Evolutionary conservation across 1,284 basidiomycete species (phyloP).

Genomic region (Austroboletus rostrupii): DNA sequence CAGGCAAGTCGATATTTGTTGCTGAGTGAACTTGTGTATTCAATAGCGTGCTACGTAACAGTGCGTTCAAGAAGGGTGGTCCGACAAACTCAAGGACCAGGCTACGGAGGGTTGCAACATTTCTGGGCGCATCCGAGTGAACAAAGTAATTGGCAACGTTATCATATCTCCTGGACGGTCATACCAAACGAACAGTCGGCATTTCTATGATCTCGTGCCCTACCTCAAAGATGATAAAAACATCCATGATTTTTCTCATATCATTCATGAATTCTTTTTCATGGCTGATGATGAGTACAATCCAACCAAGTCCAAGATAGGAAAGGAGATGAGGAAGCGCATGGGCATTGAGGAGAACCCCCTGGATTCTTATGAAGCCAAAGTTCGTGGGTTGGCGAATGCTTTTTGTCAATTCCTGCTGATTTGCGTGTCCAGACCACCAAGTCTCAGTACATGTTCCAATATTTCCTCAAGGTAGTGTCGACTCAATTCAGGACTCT

Average conservation of each 20-base stretch:
- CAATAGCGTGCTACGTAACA: slow-evolving; percentile 32
- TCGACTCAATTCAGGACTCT: slow-evolving; percentile 86
- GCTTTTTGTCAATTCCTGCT: slow-evolving; percentile 3
- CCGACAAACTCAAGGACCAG: slow-evolving; percentile 90
- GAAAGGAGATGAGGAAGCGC: slow-evolving; percentile 68
- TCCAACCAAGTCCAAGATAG: slow-evolving; percentile 55
- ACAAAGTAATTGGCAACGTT: slow-evolving; percentile 94
- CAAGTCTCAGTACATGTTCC: slow-evolving; percentile 85
- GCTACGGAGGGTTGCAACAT: slow-evolving; percentile 94
- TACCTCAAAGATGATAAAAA: slow-evolving; percentile 87
- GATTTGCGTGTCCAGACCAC: slow-evolving; percentile 42
- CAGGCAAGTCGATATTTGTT: slow-evolving; percentile 56
- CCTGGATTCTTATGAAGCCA: slow-evolving; percentile 66
- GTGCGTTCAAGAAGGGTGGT: slow-evolving; percentile 95
- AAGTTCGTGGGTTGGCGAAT: slow-evolving; percentile 40
- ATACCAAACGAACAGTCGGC: slow-evolving; percentile 83
- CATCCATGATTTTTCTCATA: slow-evolving; percentile 93
- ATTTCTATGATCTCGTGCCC: slow-evolving; percentile 92
- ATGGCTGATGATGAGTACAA: slow-evolving; percentile 80
- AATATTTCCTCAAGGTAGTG: slow-evolving; percentile 97
- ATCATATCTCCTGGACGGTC: slow-evolving; percentile 87
- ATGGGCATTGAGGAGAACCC: slow-evolving; percentile 79
- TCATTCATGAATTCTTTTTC: slow-evolving; percentile 80
- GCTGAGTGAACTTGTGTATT: not conserved
- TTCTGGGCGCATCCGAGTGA: slow-evolving; percentile 86